Evolutionary conservation across 345 rosid genomes (phyloP), one percentile per base, ranked within the genome.

Genomic region (Hibiscus trionum): DNA sequence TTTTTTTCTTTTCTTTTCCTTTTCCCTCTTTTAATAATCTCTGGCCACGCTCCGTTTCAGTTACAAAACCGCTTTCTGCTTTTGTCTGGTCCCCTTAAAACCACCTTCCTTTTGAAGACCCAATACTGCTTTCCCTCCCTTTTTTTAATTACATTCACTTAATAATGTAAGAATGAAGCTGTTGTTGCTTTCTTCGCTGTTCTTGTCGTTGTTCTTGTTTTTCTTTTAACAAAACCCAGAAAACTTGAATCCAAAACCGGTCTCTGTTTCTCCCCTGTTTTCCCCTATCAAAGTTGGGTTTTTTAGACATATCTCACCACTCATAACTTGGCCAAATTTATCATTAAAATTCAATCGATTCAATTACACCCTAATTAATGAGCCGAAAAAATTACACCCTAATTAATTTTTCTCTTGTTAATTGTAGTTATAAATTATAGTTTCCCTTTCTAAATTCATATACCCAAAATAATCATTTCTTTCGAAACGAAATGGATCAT

Each of bases 11-110:
- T 35, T 33, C 50, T 15, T 46, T 46, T 14, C 17, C 24, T 44
- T 44, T 44, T 4, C 11, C 47, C 11, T 44, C 47, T 44, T 44
- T 44, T 10, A 44, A 44, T 44, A 44, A 44, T 44, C 47, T 44
- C 14, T 44, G 14, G 14, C 47, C 47, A 44, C 12, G 47, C 14
- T 44, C 14, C 47, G 14, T 44, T 44, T 44, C 47, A 9, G 47
- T 44, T 44, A 44, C 47, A 44, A 44, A 44, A 44, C 47, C 47
- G 14, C 57, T 79, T 52, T 31, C 68, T 55, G 33, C 73, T 70
- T 66, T 73, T 66, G 77, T 78, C 72, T 72, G 55, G 65, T 72
- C 71, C 19, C 79, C 59, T 58, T 21, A 66, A 76, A 70, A 80
- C 78, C 78, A 70, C 82, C 57, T 73, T 47, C 56, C 60, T 46